phyloP scores from a whole-genome alignment of 768 basidiomycete species.

The Phanerochaete carnosa region DNA sequence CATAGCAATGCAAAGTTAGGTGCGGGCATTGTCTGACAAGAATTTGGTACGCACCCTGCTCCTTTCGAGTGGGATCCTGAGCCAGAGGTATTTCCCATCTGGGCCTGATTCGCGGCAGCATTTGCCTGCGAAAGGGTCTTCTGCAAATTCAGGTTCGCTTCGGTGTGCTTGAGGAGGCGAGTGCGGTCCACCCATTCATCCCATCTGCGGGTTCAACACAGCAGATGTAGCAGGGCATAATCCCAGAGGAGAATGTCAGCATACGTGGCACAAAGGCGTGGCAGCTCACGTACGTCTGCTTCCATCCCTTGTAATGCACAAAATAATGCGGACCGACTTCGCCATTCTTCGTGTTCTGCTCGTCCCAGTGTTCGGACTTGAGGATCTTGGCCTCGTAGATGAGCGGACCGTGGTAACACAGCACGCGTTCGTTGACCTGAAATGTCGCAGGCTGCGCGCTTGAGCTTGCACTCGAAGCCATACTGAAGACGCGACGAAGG shows the following conservation, averaged over 20 bases:
- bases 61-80: slow-evolving; percentile 13
- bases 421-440: slow-evolving; percentile 64
- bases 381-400: slow-evolving; percentile 97
- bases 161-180: slow-evolving; percentile 83
- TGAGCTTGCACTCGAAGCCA: background rate
- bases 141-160: slow-evolving; percentile 75
- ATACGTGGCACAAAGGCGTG: background rate
- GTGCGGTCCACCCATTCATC: slow-evolving; percentile 91
- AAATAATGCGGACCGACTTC: slow-evolving; percentile 79
- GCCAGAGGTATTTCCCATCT: slow-evolving; percentile 25
- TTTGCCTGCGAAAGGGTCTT: slow-evolving; percentile 56
- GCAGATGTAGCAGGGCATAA: background rate
- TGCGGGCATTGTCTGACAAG: background rate
- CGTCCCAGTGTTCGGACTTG: slow-evolving; percentile 58
- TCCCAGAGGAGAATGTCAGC: background rate
- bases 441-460: slow-evolving; percentile 14
- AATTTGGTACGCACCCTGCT: slow-evolving; percentile 4
- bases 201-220: slow-evolving; percentile 65
- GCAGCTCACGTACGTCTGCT: slow-evolving; percentile 70
- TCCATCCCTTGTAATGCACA: slow-evolving; percentile 99
- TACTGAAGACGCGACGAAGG: background rate
- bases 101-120: slow-evolving; percentile 35
- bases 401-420: slow-evolving; percentile 94
- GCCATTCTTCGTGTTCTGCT: slow-evolving; percentile 56
- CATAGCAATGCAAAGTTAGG: background rate